Percentiles rank a stretch among this genome's conserved stretches.
phyloP scores from a whole-genome alignment of 2,329 filamentous ascomycete genomes.

The Apiospora rasikravindrae region DNA sequence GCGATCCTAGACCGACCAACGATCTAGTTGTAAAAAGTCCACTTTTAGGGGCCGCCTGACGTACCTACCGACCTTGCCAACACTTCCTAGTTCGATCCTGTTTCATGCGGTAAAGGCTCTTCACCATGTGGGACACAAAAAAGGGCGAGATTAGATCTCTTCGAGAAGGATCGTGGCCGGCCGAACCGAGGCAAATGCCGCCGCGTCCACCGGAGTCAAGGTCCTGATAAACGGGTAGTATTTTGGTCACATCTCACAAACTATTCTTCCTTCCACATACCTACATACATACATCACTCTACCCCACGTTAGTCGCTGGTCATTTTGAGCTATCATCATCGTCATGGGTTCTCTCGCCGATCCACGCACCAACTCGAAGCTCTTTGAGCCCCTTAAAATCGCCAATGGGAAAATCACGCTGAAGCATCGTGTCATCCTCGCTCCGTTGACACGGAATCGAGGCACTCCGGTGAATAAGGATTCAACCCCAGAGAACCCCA shows the following conservation, averaged over 20 bases:
- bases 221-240: background rate
- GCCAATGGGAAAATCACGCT: conserved; percentile 49
- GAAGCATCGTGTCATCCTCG: conserved; percentile 55
- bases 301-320: background rate
- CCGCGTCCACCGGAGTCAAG: background rate
- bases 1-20: background rate
- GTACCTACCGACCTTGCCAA: background rate
- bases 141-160: background rate
- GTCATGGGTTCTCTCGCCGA: conserved; percentile 13
- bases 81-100: background rate
- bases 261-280: background rate
- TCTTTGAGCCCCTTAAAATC: conserved; percentile 50
- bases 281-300: too few relatives aligned
- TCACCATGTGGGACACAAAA: background rate
- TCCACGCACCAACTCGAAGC: conserved; percentile 23
- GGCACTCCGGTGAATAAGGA: conserved; percentile 49
- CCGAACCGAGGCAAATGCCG: background rate
- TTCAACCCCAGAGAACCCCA: conserved; percentile 53
- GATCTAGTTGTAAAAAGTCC: background rate
- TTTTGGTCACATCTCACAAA: background rate
- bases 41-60: background rate
- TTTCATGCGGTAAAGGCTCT: conserved; percentile 6
- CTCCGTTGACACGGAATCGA: conserved; percentile 58
- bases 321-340: background rate
- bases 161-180: background rate